Base-by-base conservation (phyloP, 2,329 filamentous ascomycete species). In the Magnaporthiopsis poae region DNA sequence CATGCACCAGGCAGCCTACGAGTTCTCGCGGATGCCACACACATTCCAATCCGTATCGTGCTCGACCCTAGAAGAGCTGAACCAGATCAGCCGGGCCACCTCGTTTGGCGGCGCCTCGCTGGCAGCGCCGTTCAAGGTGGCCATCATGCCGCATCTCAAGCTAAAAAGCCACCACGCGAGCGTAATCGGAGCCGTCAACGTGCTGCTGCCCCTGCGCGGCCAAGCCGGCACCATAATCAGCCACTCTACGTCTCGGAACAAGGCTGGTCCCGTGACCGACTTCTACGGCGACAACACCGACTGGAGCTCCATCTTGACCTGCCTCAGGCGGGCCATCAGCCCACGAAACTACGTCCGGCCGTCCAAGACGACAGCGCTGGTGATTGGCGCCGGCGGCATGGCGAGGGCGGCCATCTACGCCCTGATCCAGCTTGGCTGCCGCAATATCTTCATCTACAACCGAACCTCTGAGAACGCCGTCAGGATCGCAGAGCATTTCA, bases 341-440 rank as follows among this genome's bases (percentile, higher is more conserved):
- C 89, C 89, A 5, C 84, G 88, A 2, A 88, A 88, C 71, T 82
- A 81, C 5, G 80, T 87, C 0, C 83, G 84, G 25, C 81, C 82
- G 0, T 79, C 78, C 29, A 77, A 77, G 35, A 84, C 83, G 3
- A 84, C 81, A 0, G 85, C 78, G 0, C 78, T 88, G 12, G 83
- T 88, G 18, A 80, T 88, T 64, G 86, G 86, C 21, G 86, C 86
- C 5, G 86, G 86, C 52, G 89, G 89, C 31, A 91, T 91, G 88
- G 89, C 88, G 7, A 82, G 90, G 68, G 88, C 89, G 3, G 88
- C 89, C 25, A 84, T 91, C 35, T 92, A 92, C 71, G 88, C 89
- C 3, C 82, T 92, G 75, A 82, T 91, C 36, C 88, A 88, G 70
- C 80, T 92, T 3, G 90, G 90, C 9, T 90, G 90, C 67, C 84